phyloP scores from a whole-genome alignment of 176 grass and related monocot genomes.

The Cenchrus purpureus region DNA sequence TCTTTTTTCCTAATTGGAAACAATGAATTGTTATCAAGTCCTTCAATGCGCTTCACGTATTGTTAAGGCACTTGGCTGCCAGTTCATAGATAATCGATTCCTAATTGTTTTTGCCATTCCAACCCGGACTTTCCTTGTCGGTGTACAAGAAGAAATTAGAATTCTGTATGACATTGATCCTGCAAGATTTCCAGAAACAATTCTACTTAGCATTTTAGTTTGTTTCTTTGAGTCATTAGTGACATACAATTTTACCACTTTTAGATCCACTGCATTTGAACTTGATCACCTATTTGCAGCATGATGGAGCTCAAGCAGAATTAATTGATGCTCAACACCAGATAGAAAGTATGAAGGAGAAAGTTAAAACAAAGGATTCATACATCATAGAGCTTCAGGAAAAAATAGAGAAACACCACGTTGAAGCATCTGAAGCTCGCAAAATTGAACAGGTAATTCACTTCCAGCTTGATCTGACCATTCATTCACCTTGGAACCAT shows the following conservation, averaged over 20 bases:
- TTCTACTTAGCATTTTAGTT: constrained; percentile 1
- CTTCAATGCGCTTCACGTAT: not conserved
- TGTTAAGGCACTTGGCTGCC: not conserved
- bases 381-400: constrained; percentile 60
- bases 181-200: not conserved
- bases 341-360: constrained; percentile 72
- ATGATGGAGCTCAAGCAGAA: constrained; percentile 69
- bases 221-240: not conserved
- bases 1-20: not conserved
- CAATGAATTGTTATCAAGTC: not conserved
- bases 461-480: constrained; percentile 10
- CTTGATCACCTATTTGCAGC: constrained; percentile 53
- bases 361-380: constrained; percentile 60
- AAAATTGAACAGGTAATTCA: constrained; percentile 73
- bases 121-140: not conserved
- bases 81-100: not conserved
- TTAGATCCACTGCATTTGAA: constrained; percentile 29
- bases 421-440: constrained; percentile 68
- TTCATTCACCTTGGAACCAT: constrained; percentile 9
- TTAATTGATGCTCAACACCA: constrained; percentile 69
- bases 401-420: constrained; percentile 64
- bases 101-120: constrained; percentile 20
- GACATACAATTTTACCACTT: constrained; percentile 1
- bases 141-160: not conserved
- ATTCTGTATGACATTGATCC: constrained; percentile 4